Evolutionary conservation across 768 basidiomycete species (phyloP).

Genomic region (Agaricus subrufescens): DNA sequence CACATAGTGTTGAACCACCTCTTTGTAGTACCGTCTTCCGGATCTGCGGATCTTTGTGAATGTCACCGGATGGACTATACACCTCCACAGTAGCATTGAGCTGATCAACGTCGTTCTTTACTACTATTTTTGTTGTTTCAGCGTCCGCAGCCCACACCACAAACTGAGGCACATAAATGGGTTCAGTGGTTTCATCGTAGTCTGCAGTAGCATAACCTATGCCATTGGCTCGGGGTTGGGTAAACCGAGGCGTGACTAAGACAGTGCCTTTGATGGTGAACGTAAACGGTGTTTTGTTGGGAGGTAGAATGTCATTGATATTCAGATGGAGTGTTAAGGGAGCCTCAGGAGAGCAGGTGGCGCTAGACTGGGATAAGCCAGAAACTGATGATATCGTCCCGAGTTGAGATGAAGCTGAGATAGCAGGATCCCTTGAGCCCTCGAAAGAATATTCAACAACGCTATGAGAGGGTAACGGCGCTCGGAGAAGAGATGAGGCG

Average conservation of each 20-base stretch:
- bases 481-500: slow-evolving; percentile 65
- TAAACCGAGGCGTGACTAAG: slow-evolving; percentile 46
- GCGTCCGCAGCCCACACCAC: slow-evolving; percentile 63
- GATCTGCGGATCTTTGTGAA: slow-evolving; percentile 51
- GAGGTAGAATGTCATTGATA: slow-evolving; percentile 70
- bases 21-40: slow-evolving; percentile 61
- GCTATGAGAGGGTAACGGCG: slow-evolving; percentile 62
- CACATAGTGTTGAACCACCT: slow-evolving; percentile 54
- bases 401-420: slow-evolving; percentile 27
- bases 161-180: slow-evolving; percentile 64
- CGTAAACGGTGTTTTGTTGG: slow-evolving; percentile 58
- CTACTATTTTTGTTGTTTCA: slow-evolving; percentile 51
- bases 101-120: slow-evolving; percentile 55
- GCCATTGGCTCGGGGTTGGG: slow-evolving; percentile 22
- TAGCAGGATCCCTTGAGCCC: slow-evolving; percentile 32
- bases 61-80: slow-evolving; percentile 52
- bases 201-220: slow-evolving; percentile 8
- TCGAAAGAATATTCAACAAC: slow-evolving; percentile 78
- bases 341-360: slow-evolving; percentile 41
- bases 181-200: slow-evolving; percentile 26
- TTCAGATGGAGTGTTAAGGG: slow-evolving; percentile 75
- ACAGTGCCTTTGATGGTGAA: slow-evolving; percentile 66
- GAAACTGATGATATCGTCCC: slow-evolving; percentile 43
- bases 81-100: slow-evolving; percentile 49
- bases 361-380: slow-evolving; percentile 39